Evolutionary conservation across 2,329 filamentous ascomycete species (phyloP), one percentile per base, ranked within the genome.

Genomic region (Chaetomiaceae sp.): DNA sequence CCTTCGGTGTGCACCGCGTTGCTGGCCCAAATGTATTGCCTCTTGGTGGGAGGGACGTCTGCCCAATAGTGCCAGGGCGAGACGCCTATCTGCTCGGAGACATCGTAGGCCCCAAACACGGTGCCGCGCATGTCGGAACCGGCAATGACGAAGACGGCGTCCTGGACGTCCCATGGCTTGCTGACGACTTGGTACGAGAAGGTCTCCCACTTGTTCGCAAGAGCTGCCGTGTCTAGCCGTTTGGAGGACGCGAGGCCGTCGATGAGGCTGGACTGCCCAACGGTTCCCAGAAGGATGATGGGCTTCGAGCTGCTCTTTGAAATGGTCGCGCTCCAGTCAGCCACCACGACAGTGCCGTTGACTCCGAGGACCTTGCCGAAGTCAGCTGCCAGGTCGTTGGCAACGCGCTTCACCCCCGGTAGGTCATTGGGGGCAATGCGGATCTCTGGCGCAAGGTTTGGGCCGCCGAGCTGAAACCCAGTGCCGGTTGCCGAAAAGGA

Each of bases 31-130:
- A 82, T 73, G 15, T 67, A 68, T 4, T 68, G 59, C 50, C 77
- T 71, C 46, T 72, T 69, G 14, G 72, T 70, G 1, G 75, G 63
- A 1, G 77, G 71, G 1, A 80, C 75, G 59, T 83, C 80, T 11
- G 80, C 80, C 69, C 75, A 82, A 69, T 72, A 83, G 64, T 82
- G 72, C 78, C 78, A 83, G 25, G 80, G 80, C 3, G 79, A 82
- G 5, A 83, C 78, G 23, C 80, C 80, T 50, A 83, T 82, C 58
- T 82, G 77, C 61, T 82, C 78, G 0, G 79, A 79, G 29, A 84
- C 63, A 55, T 78, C 77, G 65, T 83, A 83, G 22, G 81, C 67
- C 20, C 79, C 80, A 56, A 78, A 83, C 33, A 82, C 77, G 1
- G 78, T 73, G 25, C 80, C 80, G 55, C 80, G 72, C 45, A 76